Conservation (phyloP, 139 green algal species). For the Picochlorum sp. region DNA sequence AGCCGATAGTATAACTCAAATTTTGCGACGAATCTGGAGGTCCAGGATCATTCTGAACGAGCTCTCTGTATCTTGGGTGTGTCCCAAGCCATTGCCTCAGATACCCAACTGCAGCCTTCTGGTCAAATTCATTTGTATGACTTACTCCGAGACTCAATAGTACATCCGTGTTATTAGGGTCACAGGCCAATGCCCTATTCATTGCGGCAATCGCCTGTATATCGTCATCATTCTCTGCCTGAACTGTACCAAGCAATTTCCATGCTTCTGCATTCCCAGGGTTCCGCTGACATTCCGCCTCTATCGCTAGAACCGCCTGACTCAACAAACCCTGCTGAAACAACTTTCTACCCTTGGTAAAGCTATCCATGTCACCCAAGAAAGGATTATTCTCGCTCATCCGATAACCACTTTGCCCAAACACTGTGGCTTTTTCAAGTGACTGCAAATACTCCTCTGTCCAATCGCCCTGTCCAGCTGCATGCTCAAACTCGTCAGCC, state of each 20-base stretch:
- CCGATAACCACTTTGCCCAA: constrained; percentile 46
- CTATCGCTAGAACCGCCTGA: constrained; percentile 89
- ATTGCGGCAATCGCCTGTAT: constrained; percentile 84
- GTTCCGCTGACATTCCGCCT: constrained; percentile 80
- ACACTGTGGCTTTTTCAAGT: constrained; percentile 9
- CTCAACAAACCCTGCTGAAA: constrained; percentile 76
- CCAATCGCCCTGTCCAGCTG: constrained; percentile 10
- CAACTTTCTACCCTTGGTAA: constrained; percentile 64
- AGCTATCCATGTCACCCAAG: constrained; percentile 53
- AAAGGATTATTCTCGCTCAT: constrained; percentile 86
- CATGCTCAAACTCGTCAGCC: constrained; percentile 46
- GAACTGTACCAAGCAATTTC: constrained; percentile 85
- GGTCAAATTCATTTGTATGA: constrained; percentile 96
- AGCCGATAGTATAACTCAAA: constrained; percentile 32
- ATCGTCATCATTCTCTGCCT: constrained; percentile 99
- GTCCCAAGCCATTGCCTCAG: constrained; percentile 63
- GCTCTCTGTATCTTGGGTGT: constrained; percentile 43
- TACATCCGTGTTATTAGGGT: constrained; percentile 70
- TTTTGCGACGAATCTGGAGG: constrained; percentile 46
- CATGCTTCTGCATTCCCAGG: constrained; percentile 76
- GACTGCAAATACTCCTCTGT: constrained; percentile 30
- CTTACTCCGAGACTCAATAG: constrained; percentile 87
- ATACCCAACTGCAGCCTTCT: constrained; percentile 50
- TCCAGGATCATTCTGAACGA: constrained; percentile 11
- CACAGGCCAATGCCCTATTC: constrained; percentile 57